These are phyloP conservation scores for Kodamaea derodonti DNA, from an alignment of 1,139 yeast species.

Conservation along the genomic window DNA sequence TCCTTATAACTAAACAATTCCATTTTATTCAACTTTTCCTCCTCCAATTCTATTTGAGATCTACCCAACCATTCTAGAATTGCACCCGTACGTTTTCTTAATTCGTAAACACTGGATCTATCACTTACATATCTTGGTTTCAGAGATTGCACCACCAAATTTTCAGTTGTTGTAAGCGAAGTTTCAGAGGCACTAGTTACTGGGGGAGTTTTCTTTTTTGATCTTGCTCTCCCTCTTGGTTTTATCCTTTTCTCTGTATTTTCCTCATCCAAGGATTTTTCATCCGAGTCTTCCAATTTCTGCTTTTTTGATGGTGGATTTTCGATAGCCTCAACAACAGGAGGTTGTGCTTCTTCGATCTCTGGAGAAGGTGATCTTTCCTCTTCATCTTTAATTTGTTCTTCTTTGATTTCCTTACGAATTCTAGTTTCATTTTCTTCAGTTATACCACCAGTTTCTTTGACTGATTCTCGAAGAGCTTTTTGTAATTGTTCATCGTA, in stretches of 20 bases:
- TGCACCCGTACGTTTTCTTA: constrained; percentile 84
- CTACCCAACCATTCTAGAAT: constrained; percentile 86
- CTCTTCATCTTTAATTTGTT: constrained; percentile 2
- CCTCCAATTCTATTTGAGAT: constrained; percentile 74
- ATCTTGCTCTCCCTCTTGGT: constrained; percentile 8
- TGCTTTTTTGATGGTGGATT: constrained; percentile 14
- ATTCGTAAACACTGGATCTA: constrained; percentile 69
- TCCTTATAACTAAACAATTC: constrained; percentile 37
- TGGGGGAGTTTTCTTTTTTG: constrained; percentile 7
- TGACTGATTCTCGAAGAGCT: constrained; percentile 69
- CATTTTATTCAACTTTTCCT: constrained; percentile 58
- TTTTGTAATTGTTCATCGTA: constrained; percentile 67
- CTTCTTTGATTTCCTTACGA: constrained; percentile 13
- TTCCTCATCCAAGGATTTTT: constrained; percentile 15
- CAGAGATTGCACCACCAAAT: constrained; percentile 58
- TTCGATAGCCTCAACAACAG: neutral
- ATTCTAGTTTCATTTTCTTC: constrained; percentile 12
- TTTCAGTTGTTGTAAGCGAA: constrained; percentile 29
- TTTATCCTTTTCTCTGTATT: constrained; percentile 14
- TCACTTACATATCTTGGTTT: constrained; percentile 81
- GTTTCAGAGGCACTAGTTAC: constrained; percentile 1
- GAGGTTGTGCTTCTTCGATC: constrained; percentile 8
- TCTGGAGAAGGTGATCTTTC: constrained; percentile 1
- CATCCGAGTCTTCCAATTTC: constrained; percentile 10
- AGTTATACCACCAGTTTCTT: constrained; percentile 28